Conservation (phyloP, 2,329 filamentous ascomycete species). For the Diplodia corticola region DNA sequence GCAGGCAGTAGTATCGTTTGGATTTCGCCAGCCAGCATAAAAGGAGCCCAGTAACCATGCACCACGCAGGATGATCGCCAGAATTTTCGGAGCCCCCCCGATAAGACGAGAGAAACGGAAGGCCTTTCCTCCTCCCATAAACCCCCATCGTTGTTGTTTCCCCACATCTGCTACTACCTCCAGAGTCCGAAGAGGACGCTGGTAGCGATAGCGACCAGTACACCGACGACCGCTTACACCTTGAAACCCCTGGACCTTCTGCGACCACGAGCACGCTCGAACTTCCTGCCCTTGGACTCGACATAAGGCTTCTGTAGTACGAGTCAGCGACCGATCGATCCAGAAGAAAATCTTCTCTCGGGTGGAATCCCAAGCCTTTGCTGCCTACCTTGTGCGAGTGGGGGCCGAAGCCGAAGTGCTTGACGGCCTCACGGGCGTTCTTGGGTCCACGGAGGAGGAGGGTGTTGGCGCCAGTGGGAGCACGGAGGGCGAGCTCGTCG, state of each 20-base stretch:
- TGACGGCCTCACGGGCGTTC: slow-evolving; percentile 96
- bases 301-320: slow-evolving; percentile 82
- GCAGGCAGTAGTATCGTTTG: slow-evolving; percentile 18
- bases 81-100: slow-evolving; percentile 16
- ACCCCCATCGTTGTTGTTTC: background rate
- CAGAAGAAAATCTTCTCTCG: slow-evolving; percentile 22
- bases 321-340: slow-evolving; percentile 22
- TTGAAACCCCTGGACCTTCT: slow-evolving; percentile 99
- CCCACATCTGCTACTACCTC: background rate
- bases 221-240: slow-evolving; percentile 68
- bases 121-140: slow-evolving; percentile 7
- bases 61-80: slow-evolving; percentile 23
- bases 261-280: slow-evolving; percentile 98
- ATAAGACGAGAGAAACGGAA: slow-evolving; percentile 13
- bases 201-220: slow-evolving; percentile 8
- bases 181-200: background rate
- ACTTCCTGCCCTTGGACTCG: slow-evolving; percentile 99
- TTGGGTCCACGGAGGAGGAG: slow-evolving; percentile 96
- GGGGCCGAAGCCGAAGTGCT: slow-evolving; percentile 98
- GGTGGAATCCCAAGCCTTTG: slow-evolving; percentile 12
- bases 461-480: slow-evolving; percentile 95
- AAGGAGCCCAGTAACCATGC: slow-evolving; percentile 22
- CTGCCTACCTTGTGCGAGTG: slow-evolving; percentile 88
- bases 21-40: slow-evolving; percentile 22
- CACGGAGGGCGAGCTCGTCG: slow-evolving; percentile 93